Percentiles rank a stretch among this genome's conserved stretches.
These are phyloP conservation scores for Chlamydomonas schloesseri DNA, from an alignment of 139 green algal species.

Conservation along the genomic window DNA sequence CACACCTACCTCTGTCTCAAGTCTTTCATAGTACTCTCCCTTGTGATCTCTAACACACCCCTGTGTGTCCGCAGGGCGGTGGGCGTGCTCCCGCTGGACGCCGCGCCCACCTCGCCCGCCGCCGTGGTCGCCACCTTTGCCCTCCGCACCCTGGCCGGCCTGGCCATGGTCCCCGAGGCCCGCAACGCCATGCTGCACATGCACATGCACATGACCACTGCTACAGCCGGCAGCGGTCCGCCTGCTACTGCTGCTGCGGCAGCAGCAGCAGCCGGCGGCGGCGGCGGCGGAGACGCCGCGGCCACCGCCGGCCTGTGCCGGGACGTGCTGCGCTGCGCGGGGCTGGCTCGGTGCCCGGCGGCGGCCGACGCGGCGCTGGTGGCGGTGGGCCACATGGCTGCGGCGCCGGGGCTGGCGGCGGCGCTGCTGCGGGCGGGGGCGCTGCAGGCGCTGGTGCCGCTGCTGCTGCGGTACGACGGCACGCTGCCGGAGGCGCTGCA, in stretches of 20 bases:
- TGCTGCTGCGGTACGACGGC: slow-evolving; percentile 86
- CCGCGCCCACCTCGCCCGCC: slow-evolving; percentile 50
- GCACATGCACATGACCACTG: slow-evolving; percentile 1
- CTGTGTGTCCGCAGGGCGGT: not conserved
- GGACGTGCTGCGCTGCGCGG: slow-evolving; percentile 66
- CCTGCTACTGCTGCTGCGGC: not conserved
- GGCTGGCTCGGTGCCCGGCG: slow-evolving; percentile 65
- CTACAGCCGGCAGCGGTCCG: not conserved
- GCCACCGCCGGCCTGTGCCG: slow-evolving; percentile 34
- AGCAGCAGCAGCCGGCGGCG: not conserved
- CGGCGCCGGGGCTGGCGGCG: slow-evolving; percentile 63
- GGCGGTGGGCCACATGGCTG: slow-evolving; percentile 68
- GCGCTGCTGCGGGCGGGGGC: slow-evolving; percentile 72
- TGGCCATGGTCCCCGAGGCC: slow-evolving; percentile 72
- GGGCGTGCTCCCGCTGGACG: slow-evolving; percentile 72
- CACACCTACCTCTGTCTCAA: no score
- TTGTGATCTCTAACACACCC: no score
- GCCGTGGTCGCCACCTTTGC: slow-evolving; percentile 69
- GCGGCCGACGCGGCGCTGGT: slow-evolving; percentile 86
- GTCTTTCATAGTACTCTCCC: no score
- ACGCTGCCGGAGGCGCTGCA: slow-evolving; percentile 63
- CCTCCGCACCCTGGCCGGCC: slow-evolving; percentile 77
- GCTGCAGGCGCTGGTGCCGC: slow-evolving; percentile 77
- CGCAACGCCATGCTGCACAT: slow-evolving; percentile 54
- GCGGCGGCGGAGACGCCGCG: not conserved